Evolutionary conservation across 2,329 filamentous ascomycete genomes (phyloP).

Genomic region (Ophiostoma himal-ulmi): DNA sequence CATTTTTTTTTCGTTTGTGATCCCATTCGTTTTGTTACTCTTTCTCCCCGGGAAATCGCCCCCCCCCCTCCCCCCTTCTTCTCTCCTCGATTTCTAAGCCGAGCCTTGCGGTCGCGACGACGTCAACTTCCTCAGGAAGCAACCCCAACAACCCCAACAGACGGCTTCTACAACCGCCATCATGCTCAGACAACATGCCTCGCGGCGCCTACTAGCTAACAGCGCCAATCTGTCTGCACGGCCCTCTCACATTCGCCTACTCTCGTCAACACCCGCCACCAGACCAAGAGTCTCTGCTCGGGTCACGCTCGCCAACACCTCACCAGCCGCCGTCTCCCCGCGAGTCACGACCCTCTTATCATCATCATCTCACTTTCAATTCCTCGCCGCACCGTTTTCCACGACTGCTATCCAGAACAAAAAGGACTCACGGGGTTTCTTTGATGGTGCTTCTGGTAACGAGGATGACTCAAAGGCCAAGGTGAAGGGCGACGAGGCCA

Average conservation of each 20-base stretch:
- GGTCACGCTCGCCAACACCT: not conserved
- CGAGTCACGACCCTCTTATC: conserved; percentile 4
- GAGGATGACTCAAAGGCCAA: conserved; percentile 24
- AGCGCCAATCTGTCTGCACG: conserved; percentile 11
- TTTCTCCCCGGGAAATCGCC: not conserved
- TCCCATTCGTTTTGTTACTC: not conserved
- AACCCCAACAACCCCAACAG: not conserved
- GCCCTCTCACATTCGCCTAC: conserved; percentile 17
- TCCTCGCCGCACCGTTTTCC: conserved; percentile 22
- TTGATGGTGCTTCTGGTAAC: conserved; percentile 19
- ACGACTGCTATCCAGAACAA: conserved; percentile 19
- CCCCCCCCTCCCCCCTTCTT: not conserved
- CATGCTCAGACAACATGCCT: conserved; percentile 27
- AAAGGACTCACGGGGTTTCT: conserved; percentile 27
- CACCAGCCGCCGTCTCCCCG: not conserved
- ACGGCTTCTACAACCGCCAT: conserved; percentile 15
- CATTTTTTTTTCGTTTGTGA: not conserved
- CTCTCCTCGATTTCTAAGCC: conserved; percentile 15
- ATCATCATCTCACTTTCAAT: not conserved
- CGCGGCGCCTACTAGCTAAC: conserved; percentile 23
- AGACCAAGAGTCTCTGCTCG: conserved; percentile 8
- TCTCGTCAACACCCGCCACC: conserved; percentile 16
- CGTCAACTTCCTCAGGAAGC: not conserved
- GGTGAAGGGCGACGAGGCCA: conserved; percentile 23
- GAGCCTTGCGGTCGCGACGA: conserved; percentile 13